A percentile compares a stretch with the other conserved stretches of the same genome.
Conservation (phyloP, 2,329 filamentous ascomycete genomes). For the Xylariaceae sp. region DNA sequence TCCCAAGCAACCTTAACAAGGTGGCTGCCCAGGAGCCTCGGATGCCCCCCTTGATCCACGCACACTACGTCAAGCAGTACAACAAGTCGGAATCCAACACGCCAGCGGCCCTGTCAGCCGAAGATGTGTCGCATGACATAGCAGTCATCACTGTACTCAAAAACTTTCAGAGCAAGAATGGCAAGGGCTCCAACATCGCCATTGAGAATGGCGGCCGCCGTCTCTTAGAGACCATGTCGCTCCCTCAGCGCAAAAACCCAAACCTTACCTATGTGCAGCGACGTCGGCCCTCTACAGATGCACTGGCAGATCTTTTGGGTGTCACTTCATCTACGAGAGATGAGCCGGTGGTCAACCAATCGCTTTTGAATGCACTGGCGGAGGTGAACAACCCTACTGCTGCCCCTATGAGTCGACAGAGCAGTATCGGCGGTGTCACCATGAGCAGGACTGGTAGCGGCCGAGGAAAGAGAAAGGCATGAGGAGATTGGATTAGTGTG, state of each 20-base stretch:
- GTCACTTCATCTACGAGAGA: slow-evolving; percentile 43
- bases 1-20: slow-evolving; percentile 54
- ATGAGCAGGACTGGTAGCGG: slow-evolving; percentile 52
- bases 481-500: not conserved
- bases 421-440: slow-evolving; percentile 49
- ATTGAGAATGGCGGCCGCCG: slow-evolving; percentile 48
- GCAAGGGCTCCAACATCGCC: slow-evolving; percentile 52
- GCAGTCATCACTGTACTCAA: slow-evolving; percentile 54
- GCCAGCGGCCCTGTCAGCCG: slow-evolving; percentile 44
- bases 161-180: slow-evolving; percentile 50
- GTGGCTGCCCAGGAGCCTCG: slow-evolving; percentile 52
- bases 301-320: slow-evolving; percentile 46
- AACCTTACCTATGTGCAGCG: slow-evolving; percentile 46
- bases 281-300: slow-evolving; percentile 44
- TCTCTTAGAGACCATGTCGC: slow-evolving; percentile 51
- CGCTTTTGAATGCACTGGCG: slow-evolving; percentile 14
- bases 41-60: slow-evolving; percentile 52
- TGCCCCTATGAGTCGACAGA: slow-evolving; percentile 51
- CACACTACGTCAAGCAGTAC: slow-evolving; percentile 55
- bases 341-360: slow-evolving; percentile 30
- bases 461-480: slow-evolving; percentile 37
- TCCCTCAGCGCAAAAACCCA: slow-evolving; percentile 42
- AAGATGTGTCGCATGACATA: slow-evolving; percentile 51
- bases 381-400: slow-evolving; percentile 23
- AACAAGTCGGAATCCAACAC: slow-evolving; percentile 52